Percentiles rank a stretch among this genome's conserved stretches.
Conservation (phyloP, 2,329 filamentous ascomycete genomes). For the Nemania bipapillata region DNA sequence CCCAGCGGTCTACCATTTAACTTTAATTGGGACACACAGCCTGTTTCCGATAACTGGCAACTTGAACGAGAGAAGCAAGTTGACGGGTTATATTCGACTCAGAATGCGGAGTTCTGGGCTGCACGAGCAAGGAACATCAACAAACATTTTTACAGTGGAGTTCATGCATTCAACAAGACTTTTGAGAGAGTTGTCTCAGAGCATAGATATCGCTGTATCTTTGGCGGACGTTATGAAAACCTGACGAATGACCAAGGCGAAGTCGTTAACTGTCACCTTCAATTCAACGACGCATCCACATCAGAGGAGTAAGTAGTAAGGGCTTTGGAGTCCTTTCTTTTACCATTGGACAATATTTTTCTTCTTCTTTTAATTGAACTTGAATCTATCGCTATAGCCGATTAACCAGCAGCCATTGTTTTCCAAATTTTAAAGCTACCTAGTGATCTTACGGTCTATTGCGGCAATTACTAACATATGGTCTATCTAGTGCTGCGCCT, state of each 20-base stretch:
- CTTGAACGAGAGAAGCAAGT: conserved; percentile 24
- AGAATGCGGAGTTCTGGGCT: conserved; percentile 42
- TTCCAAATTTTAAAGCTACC: neutral
- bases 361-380: no score
- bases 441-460: neutral
- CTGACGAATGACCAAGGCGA: conserved; percentile 44
- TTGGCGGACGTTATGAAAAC: conserved; percentile 56
- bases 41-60: conserved; percentile 45
- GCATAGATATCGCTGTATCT: conserved; percentile 46
- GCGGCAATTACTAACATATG: conserved; percentile 8
- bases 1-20: conserved; percentile 49
- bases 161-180: conserved; percentile 52
- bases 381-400: no score
- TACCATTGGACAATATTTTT: neutral
- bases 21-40: conserved; percentile 41
- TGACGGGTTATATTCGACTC: conserved; percentile 35
- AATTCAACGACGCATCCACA: conserved; percentile 55
- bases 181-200: conserved; percentile 50
- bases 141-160: conserved; percentile 56
- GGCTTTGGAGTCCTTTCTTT: neutral
- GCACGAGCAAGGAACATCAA: conserved; percentile 49
- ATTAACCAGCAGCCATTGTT: neutral
- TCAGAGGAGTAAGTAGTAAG: conserved; percentile 52
- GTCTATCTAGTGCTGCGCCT: conserved; percentile 48
- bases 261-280: conserved; percentile 47